These are phyloP conservation scores for Nannochloris sp. DNA, from an alignment of 139 green algal species.

Conservation along the genomic window DNA sequence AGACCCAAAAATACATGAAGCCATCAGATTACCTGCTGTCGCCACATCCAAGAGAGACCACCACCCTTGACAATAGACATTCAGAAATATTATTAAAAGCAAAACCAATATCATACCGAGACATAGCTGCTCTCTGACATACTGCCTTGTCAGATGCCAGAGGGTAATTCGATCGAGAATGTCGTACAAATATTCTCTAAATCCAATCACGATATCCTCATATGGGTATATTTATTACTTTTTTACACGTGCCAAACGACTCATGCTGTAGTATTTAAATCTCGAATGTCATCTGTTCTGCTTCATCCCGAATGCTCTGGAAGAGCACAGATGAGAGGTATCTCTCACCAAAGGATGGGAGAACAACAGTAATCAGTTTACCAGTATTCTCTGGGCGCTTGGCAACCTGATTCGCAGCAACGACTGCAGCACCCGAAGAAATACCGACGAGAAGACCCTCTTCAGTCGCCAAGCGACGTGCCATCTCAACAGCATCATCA, in stretches of 20 bases:
- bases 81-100: neutral
- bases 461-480: constrained; percentile 65
- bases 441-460: constrained; percentile 76
- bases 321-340: constrained; percentile 89
- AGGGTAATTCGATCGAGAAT: neutral
- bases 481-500: constrained; percentile 83
- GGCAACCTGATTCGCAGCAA: constrained; percentile 62
- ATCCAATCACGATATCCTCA: too few relatives aligned
- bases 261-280: constrained; percentile 2
- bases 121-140: neutral
- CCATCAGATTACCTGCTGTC: too few relatives aligned
- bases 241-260: neutral
- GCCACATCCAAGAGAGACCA: too few relatives aligned
- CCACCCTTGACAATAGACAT: neutral
- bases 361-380: constrained; percentile 74
- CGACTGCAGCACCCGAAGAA: constrained; percentile 47
- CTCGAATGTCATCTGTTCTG: constrained; percentile 74
- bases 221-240: too few relatives aligned
- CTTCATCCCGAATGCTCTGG: constrained; percentile 66
- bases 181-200: too few relatives aligned
- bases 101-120: neutral
- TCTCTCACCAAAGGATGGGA: constrained; percentile 83
- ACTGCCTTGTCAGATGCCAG: neutral
- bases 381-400: constrained; percentile 71
- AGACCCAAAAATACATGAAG: neutral